Conservation (phyloP, 2,329 filamentous ascomycete species). For the Arthrobotrys sphaeroides region DNA sequence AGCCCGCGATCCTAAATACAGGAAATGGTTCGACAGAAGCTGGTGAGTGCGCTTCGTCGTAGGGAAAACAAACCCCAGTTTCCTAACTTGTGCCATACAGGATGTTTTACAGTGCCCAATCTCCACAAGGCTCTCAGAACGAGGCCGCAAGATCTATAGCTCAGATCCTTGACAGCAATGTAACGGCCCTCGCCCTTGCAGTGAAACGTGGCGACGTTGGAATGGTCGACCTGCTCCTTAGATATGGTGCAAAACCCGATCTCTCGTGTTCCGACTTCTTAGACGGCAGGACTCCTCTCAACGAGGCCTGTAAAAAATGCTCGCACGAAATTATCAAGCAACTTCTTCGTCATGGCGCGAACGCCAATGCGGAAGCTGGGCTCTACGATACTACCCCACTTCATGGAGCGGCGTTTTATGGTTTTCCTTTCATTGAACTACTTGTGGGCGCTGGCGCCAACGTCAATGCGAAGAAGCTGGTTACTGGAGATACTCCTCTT, state of each 20-base stretch:
- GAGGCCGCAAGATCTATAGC: neutral
- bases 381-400: constrained; percentile 1
- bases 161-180: neutral
- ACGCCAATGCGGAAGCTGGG: neutral
- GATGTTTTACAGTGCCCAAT: neutral
- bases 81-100: neutral
- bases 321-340: neutral
- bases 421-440: neutral
- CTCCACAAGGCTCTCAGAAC: neutral
- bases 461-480: constrained; percentile 5
- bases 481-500: constrained; percentile 16
- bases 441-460: neutral
- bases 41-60: constrained; percentile 10
- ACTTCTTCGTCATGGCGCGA: constrained; percentile 1
- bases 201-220: neutral
- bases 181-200: constrained; percentile 22
- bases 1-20: neutral
- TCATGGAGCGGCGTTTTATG: constrained; percentile 7
- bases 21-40: no score
- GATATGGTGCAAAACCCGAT: constrained; percentile 9
- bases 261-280: constrained; percentile 1
- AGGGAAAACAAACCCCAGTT: neutral
- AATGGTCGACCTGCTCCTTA: constrained; percentile 4
- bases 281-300: constrained; percentile 19
- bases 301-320: constrained; percentile 15